Percentiles rank a stretch among this genome's conserved stretches.
phyloP scores from a whole-genome alignment of 1,284 basidiomycete genomes.

The Agaricales sp. region DNA sequence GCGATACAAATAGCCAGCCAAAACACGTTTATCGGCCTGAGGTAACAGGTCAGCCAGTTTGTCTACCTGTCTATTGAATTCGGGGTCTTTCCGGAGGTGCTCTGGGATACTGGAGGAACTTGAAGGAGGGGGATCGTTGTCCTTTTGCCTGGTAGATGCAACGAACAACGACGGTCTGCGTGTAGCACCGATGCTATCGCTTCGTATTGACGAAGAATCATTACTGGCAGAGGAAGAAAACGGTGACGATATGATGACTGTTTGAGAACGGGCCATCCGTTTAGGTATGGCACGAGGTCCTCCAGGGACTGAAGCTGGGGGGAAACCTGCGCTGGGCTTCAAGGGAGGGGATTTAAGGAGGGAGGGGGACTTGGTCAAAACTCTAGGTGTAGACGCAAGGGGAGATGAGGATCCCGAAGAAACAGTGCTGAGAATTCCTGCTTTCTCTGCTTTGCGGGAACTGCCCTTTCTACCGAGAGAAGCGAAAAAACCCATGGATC shows the following conservation, averaged over 20 bases:
- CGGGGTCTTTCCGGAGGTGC: constrained; percentile 28
- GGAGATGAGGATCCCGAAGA: constrained; percentile 9
- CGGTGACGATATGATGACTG: constrained; percentile 39
- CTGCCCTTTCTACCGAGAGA: constrained; percentile 66
- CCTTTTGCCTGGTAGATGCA: constrained; percentile 3
- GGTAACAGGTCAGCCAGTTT: constrained; percentile 68
- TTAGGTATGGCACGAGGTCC: constrained; percentile 66
- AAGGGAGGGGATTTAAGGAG: constrained; percentile 17
- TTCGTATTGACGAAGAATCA: neutral
- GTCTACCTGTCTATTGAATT: constrained; percentile 58
- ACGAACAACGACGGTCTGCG: constrained; percentile 41
- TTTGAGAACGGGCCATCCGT: constrained; percentile 53
- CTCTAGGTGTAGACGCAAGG: constrained; percentile 23
- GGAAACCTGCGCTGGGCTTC: constrained; percentile 23
- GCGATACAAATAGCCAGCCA: constrained; percentile 64
- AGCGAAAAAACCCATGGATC: constrained; percentile 57
- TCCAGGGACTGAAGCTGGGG: constrained; percentile 50
- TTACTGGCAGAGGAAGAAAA: constrained; percentile 20
- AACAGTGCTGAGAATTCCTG: neutral
- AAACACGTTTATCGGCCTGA: constrained; percentile 57
- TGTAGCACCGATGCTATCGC: constrained; percentile 31
- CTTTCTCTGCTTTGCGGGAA: constrained; percentile 22
- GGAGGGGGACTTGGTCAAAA: constrained; percentile 31
- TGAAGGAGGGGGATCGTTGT: neutral
- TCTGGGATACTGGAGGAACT: constrained; percentile 9